Percentiles rank a stretch among this genome's conserved stretches.
Conservation (phyloP, 257 asterid species). For the Fraxinus anomala region DNA sequence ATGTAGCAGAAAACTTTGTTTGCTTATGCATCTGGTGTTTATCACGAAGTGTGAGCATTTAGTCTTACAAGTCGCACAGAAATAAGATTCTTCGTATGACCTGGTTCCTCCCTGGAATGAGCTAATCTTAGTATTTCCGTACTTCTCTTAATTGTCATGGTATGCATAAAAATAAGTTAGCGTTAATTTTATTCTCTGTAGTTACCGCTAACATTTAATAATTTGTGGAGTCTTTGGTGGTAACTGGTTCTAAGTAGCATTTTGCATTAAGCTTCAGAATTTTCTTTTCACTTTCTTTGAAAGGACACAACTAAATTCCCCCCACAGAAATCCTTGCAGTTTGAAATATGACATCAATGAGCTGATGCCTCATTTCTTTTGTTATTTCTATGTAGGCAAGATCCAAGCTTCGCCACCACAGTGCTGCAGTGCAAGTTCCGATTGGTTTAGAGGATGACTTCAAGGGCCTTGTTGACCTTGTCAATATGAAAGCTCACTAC, state of each 20-base stretch:
- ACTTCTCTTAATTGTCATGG: background rate
- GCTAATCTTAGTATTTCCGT: background rate
- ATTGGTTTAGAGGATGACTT: slow-evolving; percentile 96
- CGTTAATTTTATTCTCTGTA: background rate
- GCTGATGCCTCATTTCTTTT: slow-evolving; percentile 26
- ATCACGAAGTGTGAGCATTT: background rate
- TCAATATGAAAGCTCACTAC: slow-evolving; percentile 73
- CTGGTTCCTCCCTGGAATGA: background rate
- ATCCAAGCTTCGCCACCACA: slow-evolving; percentile 92
- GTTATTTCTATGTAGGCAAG: slow-evolving; percentile 58
- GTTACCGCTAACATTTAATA: slow-evolving; percentile 15
- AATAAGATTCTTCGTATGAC: background rate
- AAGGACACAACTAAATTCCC: slow-evolving; percentile 3
- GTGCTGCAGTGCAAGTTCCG: slow-evolving; percentile 95
- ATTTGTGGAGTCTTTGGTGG: slow-evolving; percentile 5
- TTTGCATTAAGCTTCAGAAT: slow-evolving; percentile 14
- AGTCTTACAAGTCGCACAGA: background rate
- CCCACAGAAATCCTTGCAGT: background rate
- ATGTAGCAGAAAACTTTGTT: background rate
- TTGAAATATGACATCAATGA: slow-evolving; percentile 21
- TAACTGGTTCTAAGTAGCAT: slow-evolving; percentile 17
- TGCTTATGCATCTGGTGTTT: background rate
- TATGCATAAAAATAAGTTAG: background rate
- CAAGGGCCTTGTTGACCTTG: slow-evolving; percentile 90
- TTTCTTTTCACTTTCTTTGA: background rate